Conservation (phyloP, 805 yeast genomes). For the Cyberlindnera amylophila region DNA sequence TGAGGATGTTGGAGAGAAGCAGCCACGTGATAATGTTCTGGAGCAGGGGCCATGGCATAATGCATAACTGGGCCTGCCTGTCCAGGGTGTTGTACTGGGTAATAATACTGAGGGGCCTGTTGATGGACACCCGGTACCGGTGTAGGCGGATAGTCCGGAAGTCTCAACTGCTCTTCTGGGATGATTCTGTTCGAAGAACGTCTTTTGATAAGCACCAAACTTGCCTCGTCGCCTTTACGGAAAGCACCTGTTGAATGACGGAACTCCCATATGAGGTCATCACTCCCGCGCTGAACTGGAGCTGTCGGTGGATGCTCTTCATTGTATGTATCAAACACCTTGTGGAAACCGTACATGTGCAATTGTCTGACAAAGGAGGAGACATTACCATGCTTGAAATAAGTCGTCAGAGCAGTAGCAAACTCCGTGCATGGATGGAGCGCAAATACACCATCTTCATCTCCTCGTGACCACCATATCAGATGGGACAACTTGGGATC, state of each 20-base stretch:
- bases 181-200: constrained; percentile 33
- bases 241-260: constrained; percentile 71
- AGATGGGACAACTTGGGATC: constrained; percentile 50
- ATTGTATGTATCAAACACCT: constrained; percentile 39
- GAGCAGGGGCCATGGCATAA: background rate
- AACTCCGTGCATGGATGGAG: constrained; percentile 62
- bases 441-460: constrained; percentile 52
- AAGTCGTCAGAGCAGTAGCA: constrained; percentile 57
- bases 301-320: constrained; percentile 11
- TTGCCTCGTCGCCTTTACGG: constrained; percentile 65
- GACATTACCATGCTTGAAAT: constrained; percentile 91
- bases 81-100: constrained; percentile 3
- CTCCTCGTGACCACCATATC: constrained; percentile 58
- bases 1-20: constrained; percentile 8
- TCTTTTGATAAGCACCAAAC: constrained; percentile 64
- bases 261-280: constrained; percentile 64
- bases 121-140: background rate
- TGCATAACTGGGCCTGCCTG: constrained; percentile 1
- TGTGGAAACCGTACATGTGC: constrained; percentile 96
- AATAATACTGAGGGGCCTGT: constrained; percentile 5
- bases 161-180: constrained; percentile 18
- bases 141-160: constrained; percentile 7
- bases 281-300: constrained; percentile 14
- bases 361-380: constrained; percentile 90
- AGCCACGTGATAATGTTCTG: background rate